Evolutionary conservation across 768 basidiomycete genomes (phyloP), one percentile per base, ranked within the genome.

Genomic region (Phaeotremella skinneri): DNA sequence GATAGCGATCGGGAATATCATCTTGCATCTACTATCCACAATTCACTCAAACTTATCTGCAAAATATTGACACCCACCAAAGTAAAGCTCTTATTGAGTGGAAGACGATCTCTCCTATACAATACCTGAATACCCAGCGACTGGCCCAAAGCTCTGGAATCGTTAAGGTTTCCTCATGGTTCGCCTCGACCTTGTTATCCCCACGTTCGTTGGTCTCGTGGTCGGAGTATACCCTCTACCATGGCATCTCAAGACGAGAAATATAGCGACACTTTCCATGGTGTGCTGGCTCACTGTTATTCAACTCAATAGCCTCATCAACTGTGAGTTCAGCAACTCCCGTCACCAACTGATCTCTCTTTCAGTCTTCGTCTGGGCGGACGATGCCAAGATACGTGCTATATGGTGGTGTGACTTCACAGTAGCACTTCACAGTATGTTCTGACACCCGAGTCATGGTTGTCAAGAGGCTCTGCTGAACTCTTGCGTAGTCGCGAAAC

Each of bases 181-280:
- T 45, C 9, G 9, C 11, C 7, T 23, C 21, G 43, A 45, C 6
- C 11, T 45, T 6, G 11, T 13, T 7, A 21, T 23, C 21, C 43
- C 43, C 6, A 14, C 11, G 7, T 11, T 45, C 7, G 6, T 45
- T 45, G 43, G 43, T 9, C 7, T 45, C 6, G 7, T 45, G 21
- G 6, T 45, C 23, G 43, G 43, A 13, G 7, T 45, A 45, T 45
- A 45, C 21, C 43, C 43, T 23, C 11, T 45, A 45, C 43, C 43
- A 14, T 45, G 43, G 43, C 43, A 45, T 45, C 6, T 45, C 9
- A 45, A 45, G 43, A 45, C 43, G 23, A 11, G 43, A 45, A 45
- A 45, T 23, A 20, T 23, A 6, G 43, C 43, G 6, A 45, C 43
- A 45, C 23, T 45, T 11, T 45, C 43, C 13, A 45, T 45, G 43